Percentiles rank a stretch among this genome's conserved stretches.
Conservation (phyloP, 192 early-diverging fungal genomes). For the Paraglomus brasilianum region DNA sequence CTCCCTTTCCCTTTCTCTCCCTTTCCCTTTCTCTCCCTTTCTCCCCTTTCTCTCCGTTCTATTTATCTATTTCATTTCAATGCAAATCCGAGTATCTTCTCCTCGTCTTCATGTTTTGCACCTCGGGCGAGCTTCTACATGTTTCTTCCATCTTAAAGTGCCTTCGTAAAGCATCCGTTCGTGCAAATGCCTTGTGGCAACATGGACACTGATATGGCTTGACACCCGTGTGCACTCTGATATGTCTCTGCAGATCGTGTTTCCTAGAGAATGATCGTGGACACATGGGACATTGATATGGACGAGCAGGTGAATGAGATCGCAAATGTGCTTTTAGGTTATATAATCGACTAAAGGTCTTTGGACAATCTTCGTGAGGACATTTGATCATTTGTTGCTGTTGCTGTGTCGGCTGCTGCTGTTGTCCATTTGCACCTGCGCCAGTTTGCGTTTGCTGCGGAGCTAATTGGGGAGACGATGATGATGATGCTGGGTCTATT, state of each 20-base stretch:
- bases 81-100: constrained; percentile 27
- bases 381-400: constrained; percentile 47
- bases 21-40: too few species aligned
- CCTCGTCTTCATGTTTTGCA: constrained; percentile 33
- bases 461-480: background rate
- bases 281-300: constrained; percentile 65
- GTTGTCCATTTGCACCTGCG: background rate
- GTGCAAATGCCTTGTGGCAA: constrained; percentile 69
- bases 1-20: too few species aligned
- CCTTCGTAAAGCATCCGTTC: constrained; percentile 74
- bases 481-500: background rate
- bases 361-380: constrained; percentile 55
- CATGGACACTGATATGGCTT: constrained; percentile 68
- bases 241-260: constrained; percentile 77
- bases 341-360: constrained; percentile 61
- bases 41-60: too few species aligned
- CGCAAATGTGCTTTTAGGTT: constrained; percentile 67
- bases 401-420: background rate
- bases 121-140: constrained; percentile 38
- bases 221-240: constrained; percentile 60
- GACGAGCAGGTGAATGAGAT: constrained; percentile 55
- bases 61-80: background rate
- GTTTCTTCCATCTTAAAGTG: constrained; percentile 60
- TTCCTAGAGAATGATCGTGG: constrained; percentile 68
- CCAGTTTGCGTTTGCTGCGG: background rate